phyloP scores from a whole-genome alignment of 176 grass and related monocot genomes.

The Themeda triandra region DNA sequence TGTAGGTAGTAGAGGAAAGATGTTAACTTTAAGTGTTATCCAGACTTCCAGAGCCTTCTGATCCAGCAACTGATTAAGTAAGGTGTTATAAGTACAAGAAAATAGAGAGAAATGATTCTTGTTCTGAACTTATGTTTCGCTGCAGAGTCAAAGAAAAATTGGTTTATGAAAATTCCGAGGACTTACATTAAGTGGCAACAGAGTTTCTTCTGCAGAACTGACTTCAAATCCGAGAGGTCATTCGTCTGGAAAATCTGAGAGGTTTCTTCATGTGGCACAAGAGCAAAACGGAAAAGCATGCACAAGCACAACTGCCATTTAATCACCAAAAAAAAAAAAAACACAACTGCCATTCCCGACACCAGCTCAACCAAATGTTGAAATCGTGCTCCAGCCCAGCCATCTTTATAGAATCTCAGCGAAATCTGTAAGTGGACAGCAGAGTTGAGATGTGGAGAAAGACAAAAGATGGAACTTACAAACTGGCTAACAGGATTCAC shows the following conservation, averaged over 20 bases:
- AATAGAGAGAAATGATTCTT: too few relatives aligned
- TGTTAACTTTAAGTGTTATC: background rate
- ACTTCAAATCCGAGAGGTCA: background rate
- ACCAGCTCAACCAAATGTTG: too few relatives aligned
- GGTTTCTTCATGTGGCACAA: background rate
- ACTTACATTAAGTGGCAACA: background rate
- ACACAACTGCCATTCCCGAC: background rate
- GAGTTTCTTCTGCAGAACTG: background rate
- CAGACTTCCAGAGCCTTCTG: background rate
- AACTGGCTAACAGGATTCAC: background rate
- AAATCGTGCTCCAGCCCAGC: too few relatives aligned
- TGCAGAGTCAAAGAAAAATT: too few relatives aligned
- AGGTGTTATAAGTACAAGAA: background rate
- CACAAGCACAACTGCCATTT: too few relatives aligned
- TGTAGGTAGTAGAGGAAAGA: background rate
- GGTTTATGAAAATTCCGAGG: too few relatives aligned
- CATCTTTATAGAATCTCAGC: too few relatives aligned
- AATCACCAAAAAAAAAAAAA: too few relatives aligned
- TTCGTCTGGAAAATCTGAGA: background rate
- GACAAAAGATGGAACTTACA: too few relatives aligned
- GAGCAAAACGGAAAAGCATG: background rate
- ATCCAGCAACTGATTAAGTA: background rate
- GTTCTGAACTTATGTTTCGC: too few relatives aligned
- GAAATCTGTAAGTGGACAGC: too few relatives aligned
- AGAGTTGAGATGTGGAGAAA: too few relatives aligned